Evolutionary conservation across 352 stramenopile genomes (phyloP).

Genomic region (Pythium coloratum): DNA sequence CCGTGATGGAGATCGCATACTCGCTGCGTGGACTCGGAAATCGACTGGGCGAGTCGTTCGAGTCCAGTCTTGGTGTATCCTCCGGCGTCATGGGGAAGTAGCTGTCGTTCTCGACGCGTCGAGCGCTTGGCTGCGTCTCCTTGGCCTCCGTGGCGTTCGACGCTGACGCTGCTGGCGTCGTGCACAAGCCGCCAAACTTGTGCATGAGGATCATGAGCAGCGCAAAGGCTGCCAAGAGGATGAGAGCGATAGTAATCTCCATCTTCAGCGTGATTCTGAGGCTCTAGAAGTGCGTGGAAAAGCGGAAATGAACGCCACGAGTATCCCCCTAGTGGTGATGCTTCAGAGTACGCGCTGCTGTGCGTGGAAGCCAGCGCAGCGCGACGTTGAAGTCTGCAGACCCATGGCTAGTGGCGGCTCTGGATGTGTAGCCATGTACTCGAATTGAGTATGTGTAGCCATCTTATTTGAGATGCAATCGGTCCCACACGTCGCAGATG

Average conservation of each 20-base stretch:
- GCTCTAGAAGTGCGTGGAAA: slow-evolving; percentile 1
- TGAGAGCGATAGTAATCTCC: slow-evolving; percentile 1
- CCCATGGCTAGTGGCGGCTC: background rate
- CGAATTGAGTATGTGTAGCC: slow-evolving; percentile 26
- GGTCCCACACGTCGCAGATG: slow-evolving; percentile 26
- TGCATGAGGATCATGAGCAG: slow-evolving; percentile 24
- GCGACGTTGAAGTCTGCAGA: background rate
- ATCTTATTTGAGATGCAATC: slow-evolving; percentile 22
- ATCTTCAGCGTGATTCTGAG: slow-evolving; percentile 5
- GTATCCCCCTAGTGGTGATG: too few species aligned
- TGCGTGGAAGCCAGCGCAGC: background rate
- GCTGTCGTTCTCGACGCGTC: background rate
- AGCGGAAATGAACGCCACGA: slow-evolving; percentile 2
- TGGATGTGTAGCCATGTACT: slow-evolving; percentile 20
- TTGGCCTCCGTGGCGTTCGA: background rate
- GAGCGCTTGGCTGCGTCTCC: background rate
- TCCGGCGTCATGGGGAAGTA: background rate
- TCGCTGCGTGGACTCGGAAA: background rate
- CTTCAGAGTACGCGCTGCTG: too few species aligned
- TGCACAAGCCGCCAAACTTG: slow-evolving; percentile 13
- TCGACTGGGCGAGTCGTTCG: background rate
- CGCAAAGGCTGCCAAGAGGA: slow-evolving; percentile 4
- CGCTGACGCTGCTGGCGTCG: background rate
- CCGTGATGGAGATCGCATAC: slow-evolving; percentile 15
- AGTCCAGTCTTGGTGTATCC: background rate